A percentile compares a stretch with the other conserved stretches of the same genome.
phyloP scores from a whole-genome alignment of 139 green algal species.

The Parachlorella kessleri region DNA sequence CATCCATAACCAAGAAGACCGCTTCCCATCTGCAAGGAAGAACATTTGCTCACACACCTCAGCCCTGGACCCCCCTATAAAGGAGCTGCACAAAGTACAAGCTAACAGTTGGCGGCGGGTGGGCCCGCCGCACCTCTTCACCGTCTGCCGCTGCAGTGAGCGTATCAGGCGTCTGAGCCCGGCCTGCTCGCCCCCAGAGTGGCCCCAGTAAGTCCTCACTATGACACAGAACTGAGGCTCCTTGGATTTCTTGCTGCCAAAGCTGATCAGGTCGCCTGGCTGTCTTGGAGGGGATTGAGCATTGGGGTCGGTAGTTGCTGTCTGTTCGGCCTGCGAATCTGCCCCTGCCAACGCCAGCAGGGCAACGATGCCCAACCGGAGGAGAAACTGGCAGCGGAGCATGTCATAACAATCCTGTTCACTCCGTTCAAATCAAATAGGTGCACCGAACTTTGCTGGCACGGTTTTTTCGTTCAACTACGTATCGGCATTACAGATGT shows the following conservation, averaged over 20 bases:
- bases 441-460: too few relatives aligned
- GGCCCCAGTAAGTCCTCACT: constrained; percentile 73
- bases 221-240: constrained; percentile 61
- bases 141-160: constrained; percentile 54
- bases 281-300: too few relatives aligned
- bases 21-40: constrained; percentile 67
- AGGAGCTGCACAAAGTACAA: neutral
- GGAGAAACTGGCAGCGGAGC: too few relatives aligned
- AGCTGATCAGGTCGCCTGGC: neutral
- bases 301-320: too few relatives aligned
- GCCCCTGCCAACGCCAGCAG: too few relatives aligned
- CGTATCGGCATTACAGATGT: too few relatives aligned
- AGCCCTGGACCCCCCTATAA: neutral
- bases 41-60: neutral
- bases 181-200: constrained; percentile 52
- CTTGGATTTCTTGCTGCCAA: neutral
- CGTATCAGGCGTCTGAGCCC: constrained; percentile 54
- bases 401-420: too few relatives aligned
- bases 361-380: too few relatives aligned
- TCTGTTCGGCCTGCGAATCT: too few relatives aligned
- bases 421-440: too few relatives aligned
- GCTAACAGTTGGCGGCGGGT: neutral
- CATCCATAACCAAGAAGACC: constrained; percentile 74
- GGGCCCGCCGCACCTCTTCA: constrained; percentile 31
- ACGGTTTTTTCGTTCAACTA: too few relatives aligned